A percentile compares a stretch with the other conserved stretches of the same genome.
Conservation (phyloP, 1,139 yeast species). For the Pichia sp. region DNA sequence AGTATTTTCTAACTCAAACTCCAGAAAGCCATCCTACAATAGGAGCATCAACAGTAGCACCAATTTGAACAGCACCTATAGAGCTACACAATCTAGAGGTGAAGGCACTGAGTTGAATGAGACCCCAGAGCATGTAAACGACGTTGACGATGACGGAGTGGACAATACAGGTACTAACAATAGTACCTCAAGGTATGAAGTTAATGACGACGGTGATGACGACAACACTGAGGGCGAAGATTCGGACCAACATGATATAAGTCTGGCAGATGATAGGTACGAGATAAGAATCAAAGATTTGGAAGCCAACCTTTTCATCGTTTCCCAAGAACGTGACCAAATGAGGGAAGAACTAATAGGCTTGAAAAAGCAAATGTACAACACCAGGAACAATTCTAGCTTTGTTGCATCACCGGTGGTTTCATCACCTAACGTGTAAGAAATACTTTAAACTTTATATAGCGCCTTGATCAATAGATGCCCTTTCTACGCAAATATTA, state of each 20-base stretch:
- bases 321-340: slow-evolving; percentile 81
- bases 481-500: not conserved
- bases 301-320: slow-evolving; percentile 77
- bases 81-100: not conserved
- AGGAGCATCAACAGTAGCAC: not conserved
- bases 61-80: not conserved
- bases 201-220: slow-evolving; percentile 28
- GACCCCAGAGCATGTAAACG: slow-evolving; percentile 23
- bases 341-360: slow-evolving; percentile 60
- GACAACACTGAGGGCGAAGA: not conserved
- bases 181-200: slow-evolving; percentile 25
- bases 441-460: not conserved
- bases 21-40: slow-evolving; percentile 17
- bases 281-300: slow-evolving; percentile 76
- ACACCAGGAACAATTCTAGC: not conserved
- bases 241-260: slow-evolving; percentile 23
- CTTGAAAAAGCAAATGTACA: slow-evolving; percentile 48
- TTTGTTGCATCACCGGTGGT: not conserved
- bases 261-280: slow-evolving; percentile 54
- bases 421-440: not conserved
- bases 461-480: not conserved
- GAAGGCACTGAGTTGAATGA: slow-evolving; percentile 10
- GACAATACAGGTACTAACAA: slow-evolving; percentile 25
- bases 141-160: slow-evolving; percentile 26
- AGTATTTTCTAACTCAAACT: slow-evolving; percentile 29